These are phyloP conservation scores for Tetrahymena elliotti DNA, from an alignment of 73 alveolate species.

Conservation along the genomic window DNA sequence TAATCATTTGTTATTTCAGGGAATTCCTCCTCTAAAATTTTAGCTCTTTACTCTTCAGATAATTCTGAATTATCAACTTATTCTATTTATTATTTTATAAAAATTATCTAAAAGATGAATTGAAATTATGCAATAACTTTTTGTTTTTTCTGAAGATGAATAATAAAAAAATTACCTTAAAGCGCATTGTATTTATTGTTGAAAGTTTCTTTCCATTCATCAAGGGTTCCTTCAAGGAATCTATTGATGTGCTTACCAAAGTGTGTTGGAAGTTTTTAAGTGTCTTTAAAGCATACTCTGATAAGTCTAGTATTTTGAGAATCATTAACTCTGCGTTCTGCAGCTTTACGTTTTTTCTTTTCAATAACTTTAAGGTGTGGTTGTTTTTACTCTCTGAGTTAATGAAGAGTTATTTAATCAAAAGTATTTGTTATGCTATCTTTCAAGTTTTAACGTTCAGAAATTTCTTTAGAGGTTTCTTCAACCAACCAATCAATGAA, in stretches of 20 bases:
- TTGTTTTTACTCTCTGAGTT: constrained; percentile 1
- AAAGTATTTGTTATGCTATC: background rate
- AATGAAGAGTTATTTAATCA: background rate
- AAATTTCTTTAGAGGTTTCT: constrained; percentile 47
- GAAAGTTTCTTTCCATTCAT: constrained; percentile 26
- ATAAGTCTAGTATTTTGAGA: constrained; percentile 10
- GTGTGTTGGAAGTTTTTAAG: background rate
- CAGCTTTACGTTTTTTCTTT: constrained; percentile 19
- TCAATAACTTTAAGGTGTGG: background rate
- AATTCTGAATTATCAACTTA: background rate
- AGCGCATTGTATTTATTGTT: constrained; percentile 18
- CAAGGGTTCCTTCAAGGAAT: constrained; percentile 28
- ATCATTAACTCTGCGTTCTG: constrained; percentile 15
- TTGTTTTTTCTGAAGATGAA: too few relatives aligned
- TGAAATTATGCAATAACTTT: too few relatives aligned
- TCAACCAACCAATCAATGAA: constrained; percentile 65
- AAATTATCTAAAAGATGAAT: too few relatives aligned
- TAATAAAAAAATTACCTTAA: background rate
- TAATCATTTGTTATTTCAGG: constrained; percentile 34
- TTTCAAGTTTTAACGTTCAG: constrained; percentile 12
- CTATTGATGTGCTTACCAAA: background rate
- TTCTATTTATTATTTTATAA: background rate
- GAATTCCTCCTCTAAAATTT: constrained; percentile 29
- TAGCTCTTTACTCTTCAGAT: constrained; percentile 19
- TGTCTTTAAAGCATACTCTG: constrained; percentile 2